Evolutionary conservation across 805 yeast genomes (phyloP).

Genomic region (Clavispora santaluciae): DNA sequence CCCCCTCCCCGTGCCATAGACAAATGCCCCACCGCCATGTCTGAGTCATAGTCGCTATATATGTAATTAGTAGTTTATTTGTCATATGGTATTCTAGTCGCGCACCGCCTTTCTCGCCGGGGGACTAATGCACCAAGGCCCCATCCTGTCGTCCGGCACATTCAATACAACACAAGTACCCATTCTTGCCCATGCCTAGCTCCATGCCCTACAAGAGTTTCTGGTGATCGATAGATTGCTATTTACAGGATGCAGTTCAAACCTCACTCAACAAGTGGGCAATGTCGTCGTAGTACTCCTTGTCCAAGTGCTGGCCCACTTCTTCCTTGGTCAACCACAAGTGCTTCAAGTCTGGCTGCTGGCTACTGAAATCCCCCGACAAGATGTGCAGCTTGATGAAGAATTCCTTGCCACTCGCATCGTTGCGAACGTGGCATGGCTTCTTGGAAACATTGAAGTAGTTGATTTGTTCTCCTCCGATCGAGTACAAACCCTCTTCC

Average conservation of each 20-base stretch:
- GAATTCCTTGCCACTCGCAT: conserved; percentile 46
- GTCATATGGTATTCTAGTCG: too few relatives aligned
- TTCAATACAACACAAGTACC: too few relatives aligned
- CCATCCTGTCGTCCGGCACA: too few relatives aligned
- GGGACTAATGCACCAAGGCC: too few relatives aligned
- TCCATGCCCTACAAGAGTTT: background rate
- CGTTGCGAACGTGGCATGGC: conserved; percentile 58
- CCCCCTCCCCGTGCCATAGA: too few relatives aligned
- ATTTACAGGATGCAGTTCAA: conserved; percentile 14
- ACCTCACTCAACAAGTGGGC: conserved; percentile 43
- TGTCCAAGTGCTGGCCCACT: conserved; percentile 47
- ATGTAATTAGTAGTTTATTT: too few relatives aligned
- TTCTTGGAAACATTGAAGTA: conserved; percentile 89
- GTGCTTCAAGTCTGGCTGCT: conserved; percentile 41
- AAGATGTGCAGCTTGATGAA: conserved; percentile 82
- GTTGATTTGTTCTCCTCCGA: conserved; percentile 75
- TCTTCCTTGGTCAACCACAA: conserved; percentile 88
- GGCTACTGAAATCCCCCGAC: conserved; percentile 66
- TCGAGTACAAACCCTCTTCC: conserved; percentile 59
- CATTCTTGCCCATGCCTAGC: too few relatives aligned
- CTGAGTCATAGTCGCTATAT: too few relatives aligned
- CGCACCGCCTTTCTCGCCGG: too few relatives aligned
- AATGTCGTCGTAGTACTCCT: conserved; percentile 53
- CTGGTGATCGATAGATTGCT: conserved; percentile 1
- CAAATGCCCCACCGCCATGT: too few relatives aligned